These are phyloP conservation scores for Neurospora tetrasperma DNA, from an alignment of 495 filamentous ascomycete genomes.

Conservation along the genomic window DNA sequence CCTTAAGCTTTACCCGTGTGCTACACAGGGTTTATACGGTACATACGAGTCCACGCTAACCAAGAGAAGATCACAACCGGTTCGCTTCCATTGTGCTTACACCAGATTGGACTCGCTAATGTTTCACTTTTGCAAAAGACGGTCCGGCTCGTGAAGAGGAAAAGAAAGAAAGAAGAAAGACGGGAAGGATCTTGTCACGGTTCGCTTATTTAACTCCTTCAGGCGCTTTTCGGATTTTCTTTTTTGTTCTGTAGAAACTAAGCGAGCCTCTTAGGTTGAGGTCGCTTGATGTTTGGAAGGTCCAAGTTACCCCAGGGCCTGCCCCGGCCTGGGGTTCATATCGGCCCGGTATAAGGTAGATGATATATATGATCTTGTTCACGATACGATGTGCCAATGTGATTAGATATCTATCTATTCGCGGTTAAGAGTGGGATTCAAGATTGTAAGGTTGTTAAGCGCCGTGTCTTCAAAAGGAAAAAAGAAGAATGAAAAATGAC, in stretches of 20 bases:
- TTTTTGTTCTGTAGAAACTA: not conserved
- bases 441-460: not conserved
- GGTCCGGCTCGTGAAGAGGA: not conserved
- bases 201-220: not conserved
- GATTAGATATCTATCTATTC: not conserved
- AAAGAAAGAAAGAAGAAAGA: too few species aligned
- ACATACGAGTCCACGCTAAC: not conserved
- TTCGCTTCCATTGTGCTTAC: not conserved
- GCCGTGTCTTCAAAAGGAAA: not conserved
- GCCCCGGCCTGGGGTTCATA: not conserved
- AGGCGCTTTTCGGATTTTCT: not conserved
- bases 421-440: not conserved
- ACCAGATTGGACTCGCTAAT: not conserved
- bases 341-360: not conserved
- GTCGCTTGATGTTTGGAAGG: not conserved
- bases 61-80: not conserved
- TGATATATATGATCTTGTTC: not conserved
- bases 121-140: not conserved
- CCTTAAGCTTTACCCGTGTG: not conserved
- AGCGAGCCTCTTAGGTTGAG: not conserved
- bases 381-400: not conserved
- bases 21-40: not conserved
- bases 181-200: not conserved
- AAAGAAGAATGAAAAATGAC: not conserved
- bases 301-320: not conserved